Evolutionary conservation across 1,139 yeast species (phyloP).

Genomic region (Groenewaldozyma sp.): DNA sequence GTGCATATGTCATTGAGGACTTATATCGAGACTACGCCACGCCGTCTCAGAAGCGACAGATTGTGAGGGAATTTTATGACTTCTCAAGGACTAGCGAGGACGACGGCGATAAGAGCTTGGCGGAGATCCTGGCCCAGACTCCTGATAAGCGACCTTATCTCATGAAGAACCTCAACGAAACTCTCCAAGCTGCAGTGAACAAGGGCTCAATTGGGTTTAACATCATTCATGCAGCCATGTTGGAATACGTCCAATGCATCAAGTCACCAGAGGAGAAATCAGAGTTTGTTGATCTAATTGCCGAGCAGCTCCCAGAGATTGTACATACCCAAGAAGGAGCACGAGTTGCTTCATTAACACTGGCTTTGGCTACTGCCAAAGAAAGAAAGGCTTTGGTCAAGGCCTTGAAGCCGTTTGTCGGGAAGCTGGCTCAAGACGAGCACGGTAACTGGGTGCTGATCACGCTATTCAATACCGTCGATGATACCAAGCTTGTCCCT

Average conservation of each 20-base stretch:
- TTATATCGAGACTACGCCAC: conserved; percentile 78
- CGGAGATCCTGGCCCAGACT: conserved; percentile 57
- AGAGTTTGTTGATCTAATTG: conserved; percentile 73
- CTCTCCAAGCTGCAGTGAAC: conserved; percentile 83
- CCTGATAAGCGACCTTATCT: conserved; percentile 79
- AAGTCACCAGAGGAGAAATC: conserved; percentile 55
- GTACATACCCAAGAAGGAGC: conserved; percentile 94
- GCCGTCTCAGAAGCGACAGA: conserved; percentile 75
- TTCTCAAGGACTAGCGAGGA: conserved; percentile 28
- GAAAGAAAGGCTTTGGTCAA: conserved; percentile 77
- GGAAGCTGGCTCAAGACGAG: conserved; percentile 71
- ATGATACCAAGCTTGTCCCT: conserved; percentile 78
- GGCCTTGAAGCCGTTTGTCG: conserved; percentile 63
- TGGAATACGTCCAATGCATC: conserved; percentile 69
- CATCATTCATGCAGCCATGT: conserved; percentile 93
- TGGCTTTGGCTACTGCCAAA: conserved; percentile 83
- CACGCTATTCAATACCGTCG: conserved; percentile 76
- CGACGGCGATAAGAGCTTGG: conserved; percentile 44
- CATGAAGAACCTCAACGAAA: conserved; percentile 66
- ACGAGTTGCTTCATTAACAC: conserved; percentile 73
- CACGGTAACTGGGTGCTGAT: conserved; percentile 76
- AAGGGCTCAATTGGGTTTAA: conserved; percentile 97
- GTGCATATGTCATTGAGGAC: conserved; percentile 98
- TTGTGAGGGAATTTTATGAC: conserved; percentile 84
- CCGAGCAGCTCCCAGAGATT: conserved; percentile 87